Base-by-base conservation (phyloP, 2,329 filamentous ascomycete genomes). In the Calcarisporium arbuscula region DNA sequence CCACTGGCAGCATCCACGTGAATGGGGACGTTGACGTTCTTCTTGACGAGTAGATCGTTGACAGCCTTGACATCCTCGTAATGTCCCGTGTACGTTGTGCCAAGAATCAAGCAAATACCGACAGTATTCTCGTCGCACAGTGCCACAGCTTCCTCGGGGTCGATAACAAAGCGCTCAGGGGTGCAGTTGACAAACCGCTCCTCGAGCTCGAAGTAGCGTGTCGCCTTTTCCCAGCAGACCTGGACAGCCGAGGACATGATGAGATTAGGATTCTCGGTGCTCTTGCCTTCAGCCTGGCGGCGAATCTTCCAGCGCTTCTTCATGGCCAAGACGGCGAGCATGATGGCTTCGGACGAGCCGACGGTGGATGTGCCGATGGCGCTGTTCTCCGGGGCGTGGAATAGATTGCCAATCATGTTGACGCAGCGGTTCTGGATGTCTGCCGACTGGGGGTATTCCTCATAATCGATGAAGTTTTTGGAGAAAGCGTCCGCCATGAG, bases 241-340 rank as follows among this genome's bases (percentile, higher is more conserved):
- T 96, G 90, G 3, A 95, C 90, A 20, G 90, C 89, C 18, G 85
- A 87, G 50, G 85, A 92, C 90, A 96, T 95, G 68, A 96, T 68
- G 42, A 96, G 82, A 64, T 96, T 96, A 36, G 90, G 90, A 28
- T 74, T 74, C 43, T 88, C 85, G 41, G 60, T 75, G 35, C 87
- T 75, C 67, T 94, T 92, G 41, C 88, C 89, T 49, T 77, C 85
- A 5, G 84, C 87, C 57, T 82, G 76, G 49, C 87, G 81, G 64
- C 80, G 81, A 60, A 92, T 88, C 67, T 85, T 81, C 90, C 90
- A 96, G 51, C 82, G 78, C 67, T 82, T 87, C 76, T 95, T 95
- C 88, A 95, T 95, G 49, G 89, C 89, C 22, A 95, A 68, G 3
- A 86, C 82, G 28, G 67, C 80, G 23, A 88, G 72, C 82, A 86